Percentiles rank a stretch among this genome's conserved stretches.
Evolutionary conservation across 768 basidiomycete species (phyloP).

Genomic region (Fomitopsis serialis): DNA sequence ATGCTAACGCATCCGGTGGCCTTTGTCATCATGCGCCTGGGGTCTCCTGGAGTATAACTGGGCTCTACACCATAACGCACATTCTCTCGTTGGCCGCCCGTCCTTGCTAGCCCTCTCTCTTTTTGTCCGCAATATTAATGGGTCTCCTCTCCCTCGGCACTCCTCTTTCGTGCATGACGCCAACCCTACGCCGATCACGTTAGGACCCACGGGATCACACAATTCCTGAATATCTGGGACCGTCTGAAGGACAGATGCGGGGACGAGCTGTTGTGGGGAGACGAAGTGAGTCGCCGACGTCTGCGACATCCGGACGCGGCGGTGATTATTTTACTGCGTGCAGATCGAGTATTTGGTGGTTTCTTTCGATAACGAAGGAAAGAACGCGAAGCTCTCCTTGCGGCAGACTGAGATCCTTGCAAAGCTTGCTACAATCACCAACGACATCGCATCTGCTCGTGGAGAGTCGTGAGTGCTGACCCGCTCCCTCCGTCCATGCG

Average conservation of each 20-base stretch:
- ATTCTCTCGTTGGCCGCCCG: background rate
- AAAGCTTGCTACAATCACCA: conserved; percentile 65
- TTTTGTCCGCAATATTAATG: conserved; percentile 55
- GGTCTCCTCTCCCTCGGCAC: conserved; percentile 92
- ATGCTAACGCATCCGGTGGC: background rate
- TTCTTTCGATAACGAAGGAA: conserved; percentile 69
- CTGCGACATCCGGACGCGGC: background rate
- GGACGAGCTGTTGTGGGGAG: conserved; percentile 95
- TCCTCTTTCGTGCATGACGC: conserved; percentile 86
- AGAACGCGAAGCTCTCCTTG: conserved; percentile 86
- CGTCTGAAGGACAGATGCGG: conserved; percentile 85
- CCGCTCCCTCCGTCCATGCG: conserved; percentile 1
- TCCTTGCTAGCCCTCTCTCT: background rate
- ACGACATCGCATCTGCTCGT: conserved; percentile 56
- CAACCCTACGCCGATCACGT: conserved; percentile 87
- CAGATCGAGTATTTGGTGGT: conserved; percentile 98
- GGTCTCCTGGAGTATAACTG: background rate
- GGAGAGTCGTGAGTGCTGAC: conserved; percentile 58
- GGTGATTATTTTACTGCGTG: conserved; percentile 1
- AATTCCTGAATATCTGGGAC: conserved; percentile 93
- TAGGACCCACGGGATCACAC: conserved; percentile 86
- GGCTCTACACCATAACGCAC: background rate
- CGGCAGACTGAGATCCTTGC: conserved; percentile 91
- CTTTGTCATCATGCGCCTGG: background rate
- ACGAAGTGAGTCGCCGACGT: conserved; percentile 61